A percentile compares a stretch with the other conserved stretches of the same genome.
phyloP scores from a whole-genome alignment of 1,284 basidiomycete genomes.

The Tremellales sp. region DNA sequence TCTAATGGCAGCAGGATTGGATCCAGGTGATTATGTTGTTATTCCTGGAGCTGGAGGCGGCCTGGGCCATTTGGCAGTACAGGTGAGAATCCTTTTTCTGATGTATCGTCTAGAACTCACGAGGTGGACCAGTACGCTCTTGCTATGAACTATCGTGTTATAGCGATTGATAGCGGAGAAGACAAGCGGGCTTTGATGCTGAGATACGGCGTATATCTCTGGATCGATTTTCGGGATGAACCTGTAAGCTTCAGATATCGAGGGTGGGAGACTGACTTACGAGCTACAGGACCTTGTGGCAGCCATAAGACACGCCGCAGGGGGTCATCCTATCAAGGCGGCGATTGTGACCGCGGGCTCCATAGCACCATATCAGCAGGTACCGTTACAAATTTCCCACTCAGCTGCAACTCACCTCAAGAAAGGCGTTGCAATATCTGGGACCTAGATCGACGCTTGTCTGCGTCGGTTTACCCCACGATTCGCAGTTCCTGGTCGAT shows the following conservation, averaged over 20 bases:
- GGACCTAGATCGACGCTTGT: constrained; percentile 5
- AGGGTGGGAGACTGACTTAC: too few relatives aligned
- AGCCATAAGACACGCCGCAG: background rate
- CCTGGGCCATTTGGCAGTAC: constrained; percentile 3
- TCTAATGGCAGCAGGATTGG: background rate
- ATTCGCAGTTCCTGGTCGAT: constrained; percentile 1
- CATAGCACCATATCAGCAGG: constrained; percentile 1
- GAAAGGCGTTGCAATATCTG: constrained; percentile 5
- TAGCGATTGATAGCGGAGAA: constrained; percentile 1
- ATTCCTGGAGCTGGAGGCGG: constrained; percentile 6
- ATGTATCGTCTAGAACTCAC: background rate
- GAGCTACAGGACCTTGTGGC: constrained; percentile 1
- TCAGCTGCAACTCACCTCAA: too few relatives aligned
- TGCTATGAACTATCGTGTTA: constrained; percentile 5
- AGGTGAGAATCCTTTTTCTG: too few relatives aligned
- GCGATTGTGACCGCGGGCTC: constrained; percentile 3
- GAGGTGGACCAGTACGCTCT: constrained; percentile 4
- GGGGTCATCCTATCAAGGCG: constrained; percentile 1
- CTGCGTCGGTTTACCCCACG: constrained; percentile 5
- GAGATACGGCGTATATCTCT: constrained; percentile 1
- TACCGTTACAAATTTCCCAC: too few relatives aligned
- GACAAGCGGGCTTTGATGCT: constrained; percentile 3
- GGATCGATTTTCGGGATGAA: constrained; percentile 1
- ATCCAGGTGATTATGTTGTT: constrained; percentile 4
- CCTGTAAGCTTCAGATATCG: background rate